Percentiles rank a stretch among this genome's conserved stretches.
Evolutionary conservation across 306 rosid genomes (phyloP).

Genomic region (Argentina anserina): DNA sequence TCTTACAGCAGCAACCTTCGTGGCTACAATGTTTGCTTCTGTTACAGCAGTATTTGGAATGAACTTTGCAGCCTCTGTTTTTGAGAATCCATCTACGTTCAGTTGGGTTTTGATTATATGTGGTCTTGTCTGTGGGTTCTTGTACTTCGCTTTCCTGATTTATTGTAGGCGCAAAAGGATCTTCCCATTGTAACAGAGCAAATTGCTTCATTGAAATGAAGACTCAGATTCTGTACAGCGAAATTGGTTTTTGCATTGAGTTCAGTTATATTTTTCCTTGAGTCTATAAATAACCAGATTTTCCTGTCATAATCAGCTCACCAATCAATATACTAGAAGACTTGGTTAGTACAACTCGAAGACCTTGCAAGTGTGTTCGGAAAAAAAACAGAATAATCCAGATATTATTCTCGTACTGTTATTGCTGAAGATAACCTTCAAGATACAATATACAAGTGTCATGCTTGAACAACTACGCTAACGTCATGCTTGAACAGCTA

Average conservation of each 20-base stretch:
- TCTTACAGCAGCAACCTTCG: conserved; percentile 84
- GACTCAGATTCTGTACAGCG: neutral
- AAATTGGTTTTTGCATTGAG: neutral
- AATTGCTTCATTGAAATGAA: conserved; percentile 15
- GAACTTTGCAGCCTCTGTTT: conserved; percentile 57
- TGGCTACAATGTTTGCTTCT: conserved; percentile 67
- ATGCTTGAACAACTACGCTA: conserved; percentile 63
- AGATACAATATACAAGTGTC: conserved; percentile 49
- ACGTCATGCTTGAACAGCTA: conserved; percentile 58
- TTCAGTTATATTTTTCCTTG: neutral
- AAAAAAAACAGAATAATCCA: neutral
- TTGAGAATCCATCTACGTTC: conserved; percentile 53
- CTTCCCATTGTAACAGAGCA: conserved; percentile 44
- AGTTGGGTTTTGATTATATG: conserved; percentile 57
- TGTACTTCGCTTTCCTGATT: conserved; percentile 53
- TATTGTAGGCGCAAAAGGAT: conserved; percentile 73
- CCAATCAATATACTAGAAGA: neutral
- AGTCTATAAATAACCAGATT: neutral
- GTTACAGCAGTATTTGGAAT: conserved; percentile 90
- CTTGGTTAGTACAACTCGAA: neutral
- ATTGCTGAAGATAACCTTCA: neutral
- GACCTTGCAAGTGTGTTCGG: neutral
- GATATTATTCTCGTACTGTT: neutral
- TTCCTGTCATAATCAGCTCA: neutral
- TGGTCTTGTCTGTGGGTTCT: conserved; percentile 43